Percentiles rank a stretch among this genome's conserved stretches.
Evolutionary conservation across 2,329 filamentous ascomycete species (phyloP).

Genomic region (Ceratocystis diversiconidia): DNA sequence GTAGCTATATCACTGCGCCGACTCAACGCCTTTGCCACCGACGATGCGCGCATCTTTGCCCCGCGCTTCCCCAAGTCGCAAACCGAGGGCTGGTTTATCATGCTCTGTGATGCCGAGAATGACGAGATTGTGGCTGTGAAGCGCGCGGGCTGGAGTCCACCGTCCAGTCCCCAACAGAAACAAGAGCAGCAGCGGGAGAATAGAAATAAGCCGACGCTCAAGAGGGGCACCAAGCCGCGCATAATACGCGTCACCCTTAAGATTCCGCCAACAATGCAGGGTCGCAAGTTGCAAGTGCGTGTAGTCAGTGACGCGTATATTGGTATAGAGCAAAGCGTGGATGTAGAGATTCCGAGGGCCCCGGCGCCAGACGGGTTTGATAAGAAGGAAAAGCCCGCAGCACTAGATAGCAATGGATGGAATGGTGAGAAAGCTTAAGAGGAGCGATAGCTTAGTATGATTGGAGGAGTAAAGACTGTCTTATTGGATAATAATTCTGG

Average conservation of each 20-base stretch:
- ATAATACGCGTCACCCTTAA: constrained; percentile 7
- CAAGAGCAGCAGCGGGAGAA: background rate
- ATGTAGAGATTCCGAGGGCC: constrained; percentile 37
- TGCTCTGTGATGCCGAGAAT: constrained; percentile 51
- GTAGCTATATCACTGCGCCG: constrained; percentile 52
- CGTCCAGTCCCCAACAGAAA: constrained; percentile 12
- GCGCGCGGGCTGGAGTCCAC: constrained; percentile 56
- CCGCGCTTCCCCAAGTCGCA: constrained; percentile 89
- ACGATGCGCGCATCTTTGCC: constrained; percentile 65
- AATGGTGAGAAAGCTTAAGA: background rate
- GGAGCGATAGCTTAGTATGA: background rate
- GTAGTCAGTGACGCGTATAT: constrained; percentile 82
- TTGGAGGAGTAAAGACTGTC: background rate
- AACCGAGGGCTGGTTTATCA: constrained; percentile 81
- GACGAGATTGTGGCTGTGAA: constrained; percentile 81
- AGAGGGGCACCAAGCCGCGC: constrained; percentile 12
- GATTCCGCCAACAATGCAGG: constrained; percentile 31
- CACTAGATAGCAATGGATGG: background rate
- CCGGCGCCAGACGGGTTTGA: constrained; percentile 24
- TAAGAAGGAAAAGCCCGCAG: constrained; percentile 13
- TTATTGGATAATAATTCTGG: too few species aligned
- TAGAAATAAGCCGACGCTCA: background rate
- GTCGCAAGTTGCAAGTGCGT: constrained; percentile 53
- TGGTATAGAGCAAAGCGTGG: constrained; percentile 47
- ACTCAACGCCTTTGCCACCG: constrained; percentile 48